These are phyloP conservation scores for Cudoniella acicularis DNA, from an alignment of 495 filamentous ascomycete genomes.

Conservation along the genomic window DNA sequence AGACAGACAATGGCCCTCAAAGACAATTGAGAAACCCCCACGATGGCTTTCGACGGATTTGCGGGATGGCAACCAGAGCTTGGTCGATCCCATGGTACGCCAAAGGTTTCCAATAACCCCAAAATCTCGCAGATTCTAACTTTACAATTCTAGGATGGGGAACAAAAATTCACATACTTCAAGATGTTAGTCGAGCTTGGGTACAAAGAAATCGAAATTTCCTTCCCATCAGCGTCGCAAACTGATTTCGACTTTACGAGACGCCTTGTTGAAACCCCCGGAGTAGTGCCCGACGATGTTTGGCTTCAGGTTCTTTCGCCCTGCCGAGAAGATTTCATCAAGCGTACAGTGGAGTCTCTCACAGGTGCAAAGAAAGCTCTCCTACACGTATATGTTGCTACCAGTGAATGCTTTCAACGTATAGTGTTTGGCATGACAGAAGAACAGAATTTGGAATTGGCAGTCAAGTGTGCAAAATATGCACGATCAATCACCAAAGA, in stretches of 20 bases:
- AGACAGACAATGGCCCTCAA: conserved; percentile 88
- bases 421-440: conserved; percentile 87
- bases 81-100: conserved; percentile 84
- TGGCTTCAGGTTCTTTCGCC: conserved; percentile 94
- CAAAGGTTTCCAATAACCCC: not conserved
- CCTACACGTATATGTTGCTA: conserved; percentile 94
- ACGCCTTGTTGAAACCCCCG: conserved; percentile 81
- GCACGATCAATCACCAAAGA: conserved; percentile 94
- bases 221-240: conserved; percentile 90
- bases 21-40: conserved; percentile 72
- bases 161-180: conserved; percentile 95
- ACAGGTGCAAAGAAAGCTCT: conserved; percentile 93
- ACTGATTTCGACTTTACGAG: conserved; percentile 96
- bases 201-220: conserved; percentile 98
- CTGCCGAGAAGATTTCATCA: conserved; percentile 89
- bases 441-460: conserved; percentile 75
- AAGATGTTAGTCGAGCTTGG: conserved; percentile 89
- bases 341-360: conserved; percentile 83
- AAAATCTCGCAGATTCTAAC: not conserved
- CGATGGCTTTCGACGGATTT: conserved; percentile 85
- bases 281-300: conserved; percentile 85
- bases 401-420: conserved; percentile 85
- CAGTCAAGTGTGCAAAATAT: conserved; percentile 81
- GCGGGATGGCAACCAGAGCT: conserved; percentile 83
- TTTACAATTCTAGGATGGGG: conserved; percentile 60